A percentile compares a stretch with the other conserved stretches of the same genome.
These are phyloP conservation scores for Poa annua DNA, from an alignment of 176 grass and related monocot species.

Conservation along the genomic window DNA sequence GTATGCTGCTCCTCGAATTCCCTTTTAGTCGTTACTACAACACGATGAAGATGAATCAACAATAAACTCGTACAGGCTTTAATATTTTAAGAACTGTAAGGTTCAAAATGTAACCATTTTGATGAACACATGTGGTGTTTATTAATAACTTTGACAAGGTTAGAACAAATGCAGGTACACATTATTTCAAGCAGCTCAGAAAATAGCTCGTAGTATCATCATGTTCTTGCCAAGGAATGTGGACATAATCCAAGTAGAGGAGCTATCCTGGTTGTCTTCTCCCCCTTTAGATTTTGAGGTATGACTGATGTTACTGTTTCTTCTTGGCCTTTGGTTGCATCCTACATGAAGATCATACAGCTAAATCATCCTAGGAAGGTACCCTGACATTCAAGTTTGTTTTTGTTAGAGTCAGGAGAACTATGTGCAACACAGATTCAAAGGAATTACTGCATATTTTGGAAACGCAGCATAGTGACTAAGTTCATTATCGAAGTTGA, in stretches of 20 bases:
- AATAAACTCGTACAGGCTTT: background rate
- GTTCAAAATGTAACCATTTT: background rate
- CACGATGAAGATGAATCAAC: background rate
- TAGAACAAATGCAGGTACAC: conserved; percentile 35
- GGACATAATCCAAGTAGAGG: conserved; percentile 59
- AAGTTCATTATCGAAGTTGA: background rate
- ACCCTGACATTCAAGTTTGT: background rate
- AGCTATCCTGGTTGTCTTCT: conserved; percentile 67
- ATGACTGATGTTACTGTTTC: background rate
- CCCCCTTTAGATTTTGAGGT: conserved; percentile 67
- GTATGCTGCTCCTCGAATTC: conserved; percentile 36
- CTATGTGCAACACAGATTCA: conserved; percentile 39
- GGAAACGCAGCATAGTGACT: conserved; percentile 25
- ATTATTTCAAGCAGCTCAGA: conserved; percentile 61
- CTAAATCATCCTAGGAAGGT: background rate
- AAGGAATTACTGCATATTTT: conserved; percentile 68
- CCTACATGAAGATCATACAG: background rate
- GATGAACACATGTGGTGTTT: background rate
- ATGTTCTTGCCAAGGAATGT: conserved; percentile 78
- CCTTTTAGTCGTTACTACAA: background rate
- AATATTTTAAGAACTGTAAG: background rate
- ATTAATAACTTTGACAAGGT: background rate
- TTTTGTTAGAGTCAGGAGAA: conserved; percentile 52
- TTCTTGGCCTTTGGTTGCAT: background rate
- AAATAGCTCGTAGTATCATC: conserved; percentile 61